Conservation (phyloP, 2,329 filamentous ascomycete genomes). For the Fusarium brachygibbosum region DNA sequence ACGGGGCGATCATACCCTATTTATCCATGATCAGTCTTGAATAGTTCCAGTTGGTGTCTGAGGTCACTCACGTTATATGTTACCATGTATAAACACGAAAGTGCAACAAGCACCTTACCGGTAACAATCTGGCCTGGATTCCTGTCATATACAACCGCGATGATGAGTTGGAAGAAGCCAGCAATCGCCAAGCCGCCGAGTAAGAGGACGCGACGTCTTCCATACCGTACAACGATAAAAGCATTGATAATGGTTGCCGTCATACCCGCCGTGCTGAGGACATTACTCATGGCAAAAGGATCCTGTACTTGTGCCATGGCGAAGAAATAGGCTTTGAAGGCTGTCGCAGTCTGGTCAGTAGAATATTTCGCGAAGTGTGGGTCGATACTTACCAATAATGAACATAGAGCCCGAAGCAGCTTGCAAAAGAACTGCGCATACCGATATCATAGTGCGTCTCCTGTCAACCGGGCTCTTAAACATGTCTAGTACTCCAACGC, state of each 20-base stretch:
- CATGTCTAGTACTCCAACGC: constrained; percentile 39
- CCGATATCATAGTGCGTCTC: constrained; percentile 36
- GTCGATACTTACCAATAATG: constrained; percentile 35
- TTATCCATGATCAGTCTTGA: fast-evolving
- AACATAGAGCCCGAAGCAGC: constrained; percentile 45
- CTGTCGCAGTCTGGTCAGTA: neutral
- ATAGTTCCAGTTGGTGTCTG: fast-evolving
- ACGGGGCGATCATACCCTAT: constrained; percentile 44
- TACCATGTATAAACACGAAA: constrained; percentile 45
- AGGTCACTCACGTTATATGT: constrained; percentile 35
- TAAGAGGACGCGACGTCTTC: constrained; percentile 33
- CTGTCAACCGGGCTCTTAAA: constrained; percentile 39
- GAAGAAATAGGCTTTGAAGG: constrained; percentile 46
- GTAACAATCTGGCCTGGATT: constrained; percentile 29
- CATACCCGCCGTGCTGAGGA: constrained; percentile 43
- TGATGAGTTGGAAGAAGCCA: constrained; percentile 40
- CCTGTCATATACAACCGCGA: constrained; percentile 38
- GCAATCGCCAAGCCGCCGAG: constrained; percentile 28
- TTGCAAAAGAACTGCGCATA: constrained; percentile 36
- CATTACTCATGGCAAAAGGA: constrained; percentile 45
- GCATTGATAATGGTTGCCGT: constrained; percentile 42
- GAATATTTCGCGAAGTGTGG: fast-evolving
- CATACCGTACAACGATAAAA: constrained; percentile 41
- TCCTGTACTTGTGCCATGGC: constrained; percentile 42
- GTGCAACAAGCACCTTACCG: constrained; percentile 40